Conservation (phyloP, 1,139 yeast species). For the Komagataea norvegica region DNA sequence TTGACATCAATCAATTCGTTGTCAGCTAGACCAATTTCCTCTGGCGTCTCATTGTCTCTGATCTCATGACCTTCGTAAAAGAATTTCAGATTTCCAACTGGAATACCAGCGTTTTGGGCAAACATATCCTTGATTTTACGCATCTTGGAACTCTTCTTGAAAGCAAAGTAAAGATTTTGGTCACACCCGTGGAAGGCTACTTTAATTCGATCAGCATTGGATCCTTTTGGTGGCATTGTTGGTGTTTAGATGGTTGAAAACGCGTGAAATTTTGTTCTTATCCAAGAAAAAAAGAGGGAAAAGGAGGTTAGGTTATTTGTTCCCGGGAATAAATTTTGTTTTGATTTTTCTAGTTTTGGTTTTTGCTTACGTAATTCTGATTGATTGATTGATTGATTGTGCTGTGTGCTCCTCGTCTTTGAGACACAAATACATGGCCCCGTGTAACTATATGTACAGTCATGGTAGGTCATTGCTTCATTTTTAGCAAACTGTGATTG, state of each 20-base stretch:
- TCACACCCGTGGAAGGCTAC: constrained; percentile 17
- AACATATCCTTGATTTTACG: constrained; percentile 17
- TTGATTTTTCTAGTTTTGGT: too few species aligned
- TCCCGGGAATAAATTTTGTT: too few species aligned
- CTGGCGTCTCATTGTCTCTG: constrained; percentile 10
- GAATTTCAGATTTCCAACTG: constrained; percentile 7
- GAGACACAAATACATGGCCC: too few species aligned
- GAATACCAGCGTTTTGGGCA: constrained; percentile 9
- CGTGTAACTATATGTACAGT: too few species aligned
- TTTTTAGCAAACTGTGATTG: too few species aligned
- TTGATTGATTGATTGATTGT: too few species aligned
- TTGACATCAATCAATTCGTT: constrained; percentile 15
- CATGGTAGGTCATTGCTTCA: too few species aligned
- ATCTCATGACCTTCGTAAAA: constrained; percentile 10
- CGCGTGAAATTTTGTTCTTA: too few species aligned
- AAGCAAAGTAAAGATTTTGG: constrained; percentile 15
- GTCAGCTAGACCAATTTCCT: constrained; percentile 9
- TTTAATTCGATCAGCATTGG: constrained; percentile 13
- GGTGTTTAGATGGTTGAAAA: not conserved
- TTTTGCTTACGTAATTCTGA: too few species aligned
- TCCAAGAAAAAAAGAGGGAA: too few species aligned
- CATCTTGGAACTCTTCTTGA: constrained; percentile 14
- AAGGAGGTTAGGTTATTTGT: too few species aligned
- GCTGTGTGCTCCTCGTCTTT: too few species aligned
- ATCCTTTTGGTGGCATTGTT: constrained; percentile 3